These are phyloP conservation scores for Yamadazyma scolyti DNA, from an alignment of 805 yeast species.

Conservation along the genomic window DNA sequence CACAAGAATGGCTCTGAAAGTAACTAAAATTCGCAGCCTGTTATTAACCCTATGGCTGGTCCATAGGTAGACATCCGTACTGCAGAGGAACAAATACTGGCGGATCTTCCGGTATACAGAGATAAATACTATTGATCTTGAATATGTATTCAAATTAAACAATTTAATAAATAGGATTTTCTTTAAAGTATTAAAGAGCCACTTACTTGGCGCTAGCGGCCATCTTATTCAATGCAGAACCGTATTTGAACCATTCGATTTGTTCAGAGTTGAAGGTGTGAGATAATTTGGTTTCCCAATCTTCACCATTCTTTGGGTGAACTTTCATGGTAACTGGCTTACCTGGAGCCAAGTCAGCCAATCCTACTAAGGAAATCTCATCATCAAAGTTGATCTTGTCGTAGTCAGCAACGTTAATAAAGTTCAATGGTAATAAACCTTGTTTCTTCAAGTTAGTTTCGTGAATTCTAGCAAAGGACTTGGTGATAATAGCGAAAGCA, in stretches of 20 bases:
- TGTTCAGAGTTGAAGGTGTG: slow-evolving; percentile 97
- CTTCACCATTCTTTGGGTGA: slow-evolving; percentile 66
- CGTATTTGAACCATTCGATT: slow-evolving; percentile 98
- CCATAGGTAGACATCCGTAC: too few species aligned
- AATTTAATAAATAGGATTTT: too few species aligned
- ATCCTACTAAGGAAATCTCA: slow-evolving; percentile 82
- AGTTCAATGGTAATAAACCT: slow-evolving; percentile 97
- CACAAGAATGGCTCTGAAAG: too few species aligned
- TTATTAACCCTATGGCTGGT: too few species aligned
- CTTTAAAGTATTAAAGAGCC: slow-evolving; percentile 2
- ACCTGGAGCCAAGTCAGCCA: slow-evolving; percentile 87
- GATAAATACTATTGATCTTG: background rate
- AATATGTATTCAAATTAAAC: slow-evolving; percentile 2
- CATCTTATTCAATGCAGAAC: slow-evolving; percentile 98
- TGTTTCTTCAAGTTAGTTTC: slow-evolving; percentile 99
- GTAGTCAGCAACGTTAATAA: slow-evolving; percentile 82
- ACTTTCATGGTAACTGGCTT: slow-evolving; percentile 79
- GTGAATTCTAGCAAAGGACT: slow-evolving; percentile 98
- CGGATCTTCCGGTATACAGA: too few species aligned
- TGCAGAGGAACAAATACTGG: too few species aligned
- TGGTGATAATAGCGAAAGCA: slow-evolving; percentile 96
- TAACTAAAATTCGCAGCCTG: too few species aligned
- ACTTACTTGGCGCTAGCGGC: slow-evolving; percentile 33
- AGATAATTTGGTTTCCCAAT: slow-evolving; percentile 88
- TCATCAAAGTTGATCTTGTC: slow-evolving; percentile 92